phyloP scores from a whole-genome alignment of 2,329 filamentous ascomycete species.

The Colletotrichum limetticola region DNA sequence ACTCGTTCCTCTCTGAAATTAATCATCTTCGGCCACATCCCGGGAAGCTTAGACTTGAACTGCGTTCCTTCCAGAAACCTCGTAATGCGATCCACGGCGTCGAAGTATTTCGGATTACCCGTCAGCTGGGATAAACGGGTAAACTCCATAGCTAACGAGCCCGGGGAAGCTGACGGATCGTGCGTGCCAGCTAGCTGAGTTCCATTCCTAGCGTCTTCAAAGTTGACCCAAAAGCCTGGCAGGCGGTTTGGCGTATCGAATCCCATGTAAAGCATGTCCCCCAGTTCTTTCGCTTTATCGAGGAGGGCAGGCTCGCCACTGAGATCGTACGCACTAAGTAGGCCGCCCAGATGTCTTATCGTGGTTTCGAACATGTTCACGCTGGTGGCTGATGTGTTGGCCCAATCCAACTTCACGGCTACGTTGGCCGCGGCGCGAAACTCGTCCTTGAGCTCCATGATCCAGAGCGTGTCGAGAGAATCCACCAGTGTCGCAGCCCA shows the following conservation, averaged over 20 bases:
- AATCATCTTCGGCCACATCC: constrained; percentile 76
- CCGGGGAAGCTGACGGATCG: constrained; percentile 60
- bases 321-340: constrained; percentile 76
- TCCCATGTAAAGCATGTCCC: constrained; percentile 71
- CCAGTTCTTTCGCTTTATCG: constrained; percentile 71
- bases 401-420: constrained; percentile 62
- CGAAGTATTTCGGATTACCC: constrained; percentile 77
- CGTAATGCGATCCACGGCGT: constrained; percentile 75
- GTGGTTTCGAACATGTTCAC: constrained; percentile 77
- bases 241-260: constrained; percentile 76
- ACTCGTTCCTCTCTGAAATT: constrained; percentile 64
- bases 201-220: constrained; percentile 25
- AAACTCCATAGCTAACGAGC: constrained; percentile 78
- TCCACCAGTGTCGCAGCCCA: constrained; percentile 60
- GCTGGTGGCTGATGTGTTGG: constrained; percentile 51
- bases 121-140: constrained; percentile 79
- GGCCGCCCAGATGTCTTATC: constrained; percentile 76
- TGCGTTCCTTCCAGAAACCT: constrained; percentile 74
- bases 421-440: constrained; percentile 59
- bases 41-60: constrained; percentile 73
- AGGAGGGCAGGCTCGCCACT: constrained; percentile 67
- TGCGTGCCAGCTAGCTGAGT: constrained; percentile 17
- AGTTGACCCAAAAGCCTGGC: constrained; percentile 51
- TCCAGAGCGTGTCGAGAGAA: constrained; percentile 62
- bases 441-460: constrained; percentile 63